Evolutionary conservation across 23 red algal species (phyloP), one percentile per base, ranked within the genome.

Genomic region (Chondrus crispus): DNA sequence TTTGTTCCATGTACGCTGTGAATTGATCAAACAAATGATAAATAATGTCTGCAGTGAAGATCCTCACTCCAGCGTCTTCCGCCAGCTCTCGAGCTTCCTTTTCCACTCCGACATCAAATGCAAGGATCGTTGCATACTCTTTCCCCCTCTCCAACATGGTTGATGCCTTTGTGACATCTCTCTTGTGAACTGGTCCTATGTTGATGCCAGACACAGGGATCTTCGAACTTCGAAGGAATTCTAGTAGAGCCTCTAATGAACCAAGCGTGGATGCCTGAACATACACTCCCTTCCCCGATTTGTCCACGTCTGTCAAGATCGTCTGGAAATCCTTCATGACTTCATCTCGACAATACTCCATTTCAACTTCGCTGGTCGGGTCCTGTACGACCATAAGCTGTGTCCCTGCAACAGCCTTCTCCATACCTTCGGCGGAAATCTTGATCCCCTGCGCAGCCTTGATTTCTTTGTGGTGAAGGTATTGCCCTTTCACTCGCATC

Each of bases 21-120:
- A 99, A 99, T 39, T 91, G 93, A 88, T 99, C 97, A 79, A 99
- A 99, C 32, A 99, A 78, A 69, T 99, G 93, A 78, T 96, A 99
- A 62, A 99, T 99, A 86, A 99, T 99, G 78, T 99, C 97, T n/a
- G 97, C 97, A 19, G 97, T 96, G 89, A 99, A 99, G 74, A 99
- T 99, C 46, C 80, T 88, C 36, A 99, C 91, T 18, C 88, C 93
- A n/a, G 90, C 85, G 58, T 96, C 92, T 69, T 99, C 94, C 3
- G 97, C 94, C 72, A 93, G 44, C 46, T 96, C 97, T 19, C 91
- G 87, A 38, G 97, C 97, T 64, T 99, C 97, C 58, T 88, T 91
- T 76, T 99, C 97, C 42, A 99, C 97, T 11, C 66, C 60, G 5
- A 99, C 97, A 83, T 99, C 97, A 88, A 99, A 99, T 36, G 97